Conservation (phyloP, 1,284 basidiomycete genomes). For the Cystobasidium sp. region DNA sequence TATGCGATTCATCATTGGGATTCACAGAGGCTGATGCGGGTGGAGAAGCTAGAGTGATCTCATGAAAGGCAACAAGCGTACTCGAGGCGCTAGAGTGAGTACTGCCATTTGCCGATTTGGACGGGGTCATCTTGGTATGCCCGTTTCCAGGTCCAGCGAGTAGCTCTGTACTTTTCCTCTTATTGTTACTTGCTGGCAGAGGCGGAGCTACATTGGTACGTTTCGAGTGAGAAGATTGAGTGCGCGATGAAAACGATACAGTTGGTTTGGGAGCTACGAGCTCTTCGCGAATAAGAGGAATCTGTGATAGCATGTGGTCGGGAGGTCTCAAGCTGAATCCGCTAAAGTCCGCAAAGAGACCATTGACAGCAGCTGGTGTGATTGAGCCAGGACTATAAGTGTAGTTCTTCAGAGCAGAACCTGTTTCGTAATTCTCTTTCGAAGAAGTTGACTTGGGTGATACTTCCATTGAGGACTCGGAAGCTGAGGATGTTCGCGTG, state of each 20-base stretch:
- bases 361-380: constrained; percentile 9
- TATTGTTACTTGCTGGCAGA: background rate
- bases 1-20: background rate
- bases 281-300: background rate
- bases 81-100: background rate
- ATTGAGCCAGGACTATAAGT: background rate
- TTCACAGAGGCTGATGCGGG: constrained; percentile 4
- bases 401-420: background rate
- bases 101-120: background rate
- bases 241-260: background rate
- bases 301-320: background rate
- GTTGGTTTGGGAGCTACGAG: background rate
- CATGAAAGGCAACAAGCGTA: constrained; percentile 2
- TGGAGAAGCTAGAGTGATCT: constrained; percentile 13
- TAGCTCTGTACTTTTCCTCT: constrained; percentile 3
- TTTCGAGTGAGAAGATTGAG: background rate
- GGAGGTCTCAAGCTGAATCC: constrained; percentile 12
- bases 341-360: constrained; percentile 24
- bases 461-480: background rate
- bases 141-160: background rate
- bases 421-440: background rate
- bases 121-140: background rate
- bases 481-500: background rate
- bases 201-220: background rate
- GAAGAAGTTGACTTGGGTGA: constrained; percentile 8